phyloP scores from a whole-genome alignment of 2,329 filamentous ascomycete species.

The Beauveria sp. region DNA sequence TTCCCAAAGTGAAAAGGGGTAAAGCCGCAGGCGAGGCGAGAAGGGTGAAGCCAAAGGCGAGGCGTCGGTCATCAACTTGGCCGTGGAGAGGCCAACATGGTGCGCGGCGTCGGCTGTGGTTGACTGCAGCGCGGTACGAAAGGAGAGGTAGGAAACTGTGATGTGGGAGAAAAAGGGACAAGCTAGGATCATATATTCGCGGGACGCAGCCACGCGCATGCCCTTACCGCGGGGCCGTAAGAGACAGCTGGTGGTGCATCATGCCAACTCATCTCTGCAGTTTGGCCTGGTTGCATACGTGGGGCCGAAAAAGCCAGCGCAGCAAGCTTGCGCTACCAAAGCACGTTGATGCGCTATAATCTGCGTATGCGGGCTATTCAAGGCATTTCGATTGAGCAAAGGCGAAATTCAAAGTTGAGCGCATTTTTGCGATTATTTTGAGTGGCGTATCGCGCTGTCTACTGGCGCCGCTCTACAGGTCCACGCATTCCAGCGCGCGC shows the following conservation, averaged over 20 bases:
- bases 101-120: background rate
- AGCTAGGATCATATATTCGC: background rate
- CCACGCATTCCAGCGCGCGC: background rate
- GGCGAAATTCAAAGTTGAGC: background rate
- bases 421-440: background rate
- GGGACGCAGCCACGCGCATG: conserved; percentile 4
- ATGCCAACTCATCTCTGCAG: conserved; percentile 13
- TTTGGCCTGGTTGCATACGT: conserved; percentile 9
- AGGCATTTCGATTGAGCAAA: background rate
- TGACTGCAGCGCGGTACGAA: background rate
- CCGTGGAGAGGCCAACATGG: background rate
- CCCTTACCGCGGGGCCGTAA: background rate
- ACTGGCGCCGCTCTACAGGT: background rate
- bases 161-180: background rate
- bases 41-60: background rate
- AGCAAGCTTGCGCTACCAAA: conserved; percentile 8
- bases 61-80: background rate
- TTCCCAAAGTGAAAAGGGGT: background rate
- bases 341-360: background rate
- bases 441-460: background rate
- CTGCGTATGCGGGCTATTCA: background rate
- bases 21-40: background rate
- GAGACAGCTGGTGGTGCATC: conserved; percentile 12
- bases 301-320: conserved; percentile 7
- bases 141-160: background rate